Evolutionary conservation across 208 protist species (phyloP).

Genomic region (Acanthamoeba healyi): DNA sequence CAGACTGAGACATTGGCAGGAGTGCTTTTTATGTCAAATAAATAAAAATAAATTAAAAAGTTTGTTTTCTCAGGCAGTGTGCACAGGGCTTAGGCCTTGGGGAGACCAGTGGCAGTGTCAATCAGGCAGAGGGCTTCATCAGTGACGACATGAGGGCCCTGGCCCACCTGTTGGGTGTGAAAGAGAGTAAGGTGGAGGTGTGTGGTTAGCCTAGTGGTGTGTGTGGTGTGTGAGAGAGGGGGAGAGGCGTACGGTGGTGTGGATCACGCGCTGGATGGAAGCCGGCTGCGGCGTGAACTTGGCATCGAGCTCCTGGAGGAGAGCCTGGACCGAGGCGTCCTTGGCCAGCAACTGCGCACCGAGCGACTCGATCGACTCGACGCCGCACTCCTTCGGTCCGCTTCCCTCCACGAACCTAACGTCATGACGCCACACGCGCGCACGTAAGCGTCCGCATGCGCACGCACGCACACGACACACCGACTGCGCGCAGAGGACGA

Average conservation of each 20-base stretch:
- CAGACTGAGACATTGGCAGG: too few species aligned
- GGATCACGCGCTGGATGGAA: constrained; percentile 51
- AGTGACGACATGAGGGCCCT: constrained; percentile 9
- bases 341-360: neutral
- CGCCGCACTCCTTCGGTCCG: constrained; percentile 6
- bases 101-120: constrained; percentile 26
- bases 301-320: constrained; percentile 30
- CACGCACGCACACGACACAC: neutral
- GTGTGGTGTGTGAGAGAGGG: neutral
- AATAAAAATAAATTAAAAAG: too few species aligned
- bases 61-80: too few species aligned
- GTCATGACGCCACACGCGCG: too few species aligned
- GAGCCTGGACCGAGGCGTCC: constrained; percentile 10
- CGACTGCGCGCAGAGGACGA: neutral
- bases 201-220: too few species aligned
- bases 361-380: constrained; percentile 15
- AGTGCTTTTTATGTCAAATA: too few species aligned
- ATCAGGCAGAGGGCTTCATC: constrained; percentile 36
- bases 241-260: neutral
- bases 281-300: constrained; percentile 17
- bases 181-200: neutral
- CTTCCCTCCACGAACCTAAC: constrained; percentile 38
- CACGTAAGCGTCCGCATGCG: too few species aligned
- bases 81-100: neutral
- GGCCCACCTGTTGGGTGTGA: neutral